Percentiles rank a stretch among this genome's conserved stretches.
phyloP scores from a whole-genome alignment of 208 protist species.

The Angomonas ambiguus region DNA sequence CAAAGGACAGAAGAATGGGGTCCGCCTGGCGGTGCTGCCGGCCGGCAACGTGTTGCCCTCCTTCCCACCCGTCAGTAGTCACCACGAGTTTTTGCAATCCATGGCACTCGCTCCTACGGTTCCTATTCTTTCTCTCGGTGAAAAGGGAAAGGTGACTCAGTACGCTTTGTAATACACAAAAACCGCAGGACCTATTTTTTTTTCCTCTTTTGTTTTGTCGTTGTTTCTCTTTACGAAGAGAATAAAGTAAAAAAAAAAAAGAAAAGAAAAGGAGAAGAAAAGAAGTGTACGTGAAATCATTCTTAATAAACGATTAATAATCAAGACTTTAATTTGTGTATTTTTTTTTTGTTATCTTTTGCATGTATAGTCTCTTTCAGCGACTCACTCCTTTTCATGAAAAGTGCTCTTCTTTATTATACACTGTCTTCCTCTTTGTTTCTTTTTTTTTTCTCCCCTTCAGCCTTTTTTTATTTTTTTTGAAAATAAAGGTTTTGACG shows the following conservation, averaged over 20 bases:
- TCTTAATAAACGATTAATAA: constrained; percentile 1
- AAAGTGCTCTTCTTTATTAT: neutral
- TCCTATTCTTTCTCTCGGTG: constrained; percentile 83
- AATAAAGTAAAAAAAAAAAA: constrained; percentile 1
- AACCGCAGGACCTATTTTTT: neutral
- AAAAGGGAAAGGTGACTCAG: constrained; percentile 78
- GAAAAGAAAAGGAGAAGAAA: no score
- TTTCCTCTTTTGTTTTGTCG: neutral
- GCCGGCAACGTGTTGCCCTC: constrained; percentile 68
- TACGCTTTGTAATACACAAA: constrained; percentile 64
- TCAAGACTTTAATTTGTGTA: neutral
- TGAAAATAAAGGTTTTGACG: no score
- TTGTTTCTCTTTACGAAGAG: neutral
- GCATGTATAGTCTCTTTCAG: no score
- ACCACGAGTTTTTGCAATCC: constrained; percentile 73
- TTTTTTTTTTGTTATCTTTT: constrained; percentile 13
- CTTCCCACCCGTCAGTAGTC: constrained; percentile 62
- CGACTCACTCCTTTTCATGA: no score
- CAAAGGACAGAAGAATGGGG: constrained; percentile 66
- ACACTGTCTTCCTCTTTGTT: neutral
- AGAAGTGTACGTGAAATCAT: no score
- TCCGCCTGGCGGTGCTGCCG: constrained; percentile 69
- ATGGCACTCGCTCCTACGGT: constrained; percentile 56
- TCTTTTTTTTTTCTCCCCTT: neutral
- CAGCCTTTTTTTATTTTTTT: no score